Evolutionary conservation across 1,284 basidiomycete genomes (phyloP).

Genomic region (Rhodotorula sp.): DNA sequence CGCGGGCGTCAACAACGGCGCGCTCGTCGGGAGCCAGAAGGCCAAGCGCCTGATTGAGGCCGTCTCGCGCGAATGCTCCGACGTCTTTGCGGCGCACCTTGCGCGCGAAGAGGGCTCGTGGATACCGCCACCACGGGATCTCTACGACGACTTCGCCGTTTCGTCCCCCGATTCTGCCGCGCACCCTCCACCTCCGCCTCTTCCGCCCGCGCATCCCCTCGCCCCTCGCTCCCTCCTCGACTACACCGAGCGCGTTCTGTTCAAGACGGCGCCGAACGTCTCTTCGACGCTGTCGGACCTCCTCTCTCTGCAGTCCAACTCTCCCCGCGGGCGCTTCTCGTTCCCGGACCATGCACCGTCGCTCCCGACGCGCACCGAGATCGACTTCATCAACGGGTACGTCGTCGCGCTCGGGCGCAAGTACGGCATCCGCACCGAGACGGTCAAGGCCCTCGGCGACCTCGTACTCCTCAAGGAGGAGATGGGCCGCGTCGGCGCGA

Average conservation of each 20-base stretch:
- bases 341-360: constrained; percentile 20
- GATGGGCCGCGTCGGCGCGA: constrained; percentile 35
- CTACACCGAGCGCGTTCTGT: constrained; percentile 51
- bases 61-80: constrained; percentile 44
- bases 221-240: constrained; percentile 58
- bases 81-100: constrained; percentile 44
- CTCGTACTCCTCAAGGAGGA: constrained; percentile 61
- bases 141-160: neutral
- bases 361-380: constrained; percentile 68
- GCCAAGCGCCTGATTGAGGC: constrained; percentile 39
- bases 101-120: constrained; percentile 34
- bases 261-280: constrained; percentile 52
- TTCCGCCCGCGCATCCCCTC: constrained; percentile 62
- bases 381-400: constrained; percentile 86
- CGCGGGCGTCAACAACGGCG: constrained; percentile 77
- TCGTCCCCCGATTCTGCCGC: constrained; percentile 52
- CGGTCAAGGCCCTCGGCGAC: constrained; percentile 63
- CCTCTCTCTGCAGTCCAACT: constrained; percentile 12
- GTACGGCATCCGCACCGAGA: constrained; percentile 65
- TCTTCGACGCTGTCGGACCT: constrained; percentile 43
- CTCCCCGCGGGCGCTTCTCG: constrained; percentile 10
- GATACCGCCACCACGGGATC: constrained; percentile 8
- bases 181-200: constrained; percentile 59
- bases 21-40: constrained; percentile 51
- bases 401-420: constrained; percentile 66